phyloP scores from a whole-genome alignment of 164 flowering plant species.

The Vitis cinerea region DNA sequence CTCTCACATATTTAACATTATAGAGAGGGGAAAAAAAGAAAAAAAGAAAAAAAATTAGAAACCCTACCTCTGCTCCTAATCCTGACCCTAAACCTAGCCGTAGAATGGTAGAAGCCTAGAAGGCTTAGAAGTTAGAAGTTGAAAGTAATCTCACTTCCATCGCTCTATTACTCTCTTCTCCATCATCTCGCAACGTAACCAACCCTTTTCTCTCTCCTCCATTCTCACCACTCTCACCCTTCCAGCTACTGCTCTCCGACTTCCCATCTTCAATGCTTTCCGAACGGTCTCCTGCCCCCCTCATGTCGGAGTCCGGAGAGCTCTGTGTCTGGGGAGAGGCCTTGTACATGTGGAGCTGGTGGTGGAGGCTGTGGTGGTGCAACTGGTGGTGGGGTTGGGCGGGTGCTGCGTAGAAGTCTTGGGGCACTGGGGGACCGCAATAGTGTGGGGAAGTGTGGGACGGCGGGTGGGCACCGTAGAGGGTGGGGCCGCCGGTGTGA shows the following conservation, averaged over 20 bases:
- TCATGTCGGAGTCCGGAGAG: slow-evolving; percentile 61
- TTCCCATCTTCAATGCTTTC: slow-evolving; percentile 92
- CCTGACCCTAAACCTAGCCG: slow-evolving; percentile 11
- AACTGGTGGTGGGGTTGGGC: slow-evolving; percentile 23
- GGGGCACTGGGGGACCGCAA: slow-evolving; percentile 40
- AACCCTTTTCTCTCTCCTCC: slow-evolving; percentile 50
- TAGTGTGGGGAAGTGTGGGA: slow-evolving; percentile 57
- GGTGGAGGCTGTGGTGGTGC: slow-evolving; percentile 53
- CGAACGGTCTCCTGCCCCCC: slow-evolving; percentile 55
- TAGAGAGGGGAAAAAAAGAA: neutral
- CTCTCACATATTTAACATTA: slow-evolving; percentile 4
- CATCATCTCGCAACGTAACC: slow-evolving; percentile 55
- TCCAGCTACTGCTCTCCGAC: slow-evolving; percentile 88
- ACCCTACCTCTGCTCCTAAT: slow-evolving; percentile 1
- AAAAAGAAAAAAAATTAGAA: slow-evolving; percentile 7
- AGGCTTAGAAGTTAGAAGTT: slow-evolving; percentile 43
- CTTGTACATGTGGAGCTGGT: slow-evolving; percentile 57
- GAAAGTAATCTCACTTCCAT: slow-evolving; percentile 84
- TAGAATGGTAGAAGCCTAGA: neutral
- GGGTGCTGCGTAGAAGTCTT: slow-evolving; percentile 39
- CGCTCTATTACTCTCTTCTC: slow-evolving; percentile 61
- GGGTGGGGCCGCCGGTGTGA: slow-evolving; percentile 38
- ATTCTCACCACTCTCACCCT: slow-evolving; percentile 54
- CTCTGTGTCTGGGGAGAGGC: slow-evolving; percentile 46
- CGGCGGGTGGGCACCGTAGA: slow-evolving; percentile 58